phyloP scores from a whole-genome alignment of 1,284 basidiomycete species.

The Tilletia walkeri region DNA sequence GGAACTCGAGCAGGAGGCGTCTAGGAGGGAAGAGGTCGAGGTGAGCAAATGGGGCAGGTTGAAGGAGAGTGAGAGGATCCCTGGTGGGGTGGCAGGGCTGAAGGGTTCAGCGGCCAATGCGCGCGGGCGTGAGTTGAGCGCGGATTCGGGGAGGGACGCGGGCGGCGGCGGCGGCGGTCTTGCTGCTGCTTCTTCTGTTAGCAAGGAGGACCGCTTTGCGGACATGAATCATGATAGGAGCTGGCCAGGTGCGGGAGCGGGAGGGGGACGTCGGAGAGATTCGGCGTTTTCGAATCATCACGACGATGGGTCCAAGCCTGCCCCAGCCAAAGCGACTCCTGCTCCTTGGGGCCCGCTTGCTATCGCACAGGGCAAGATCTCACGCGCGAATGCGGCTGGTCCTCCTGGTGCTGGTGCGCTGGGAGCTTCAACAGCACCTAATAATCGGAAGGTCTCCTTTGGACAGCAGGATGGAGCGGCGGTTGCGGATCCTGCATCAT shows the following conservation, averaged over 20 bases:
- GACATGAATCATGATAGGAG: slow-evolving; percentile 48
- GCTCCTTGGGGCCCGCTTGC: slow-evolving; percentile 8
- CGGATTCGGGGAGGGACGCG: background rate
- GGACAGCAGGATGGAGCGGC: no score
- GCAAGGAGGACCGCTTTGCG: slow-evolving; percentile 50
- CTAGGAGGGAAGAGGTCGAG: slow-evolving; percentile 18
- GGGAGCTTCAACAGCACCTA: background rate
- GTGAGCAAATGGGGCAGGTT: background rate
- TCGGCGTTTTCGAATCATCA: background rate
- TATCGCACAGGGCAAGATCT: slow-evolving; percentile 1
- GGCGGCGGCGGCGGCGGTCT: background rate
- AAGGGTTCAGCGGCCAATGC: background rate
- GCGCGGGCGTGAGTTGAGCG: no score
- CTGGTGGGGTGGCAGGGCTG: background rate
- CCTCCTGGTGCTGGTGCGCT: background rate
- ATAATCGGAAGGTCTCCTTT: no score
- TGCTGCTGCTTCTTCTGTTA: slow-evolving; percentile 26
- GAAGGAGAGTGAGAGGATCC: background rate
- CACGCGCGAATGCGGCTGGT: background rate
- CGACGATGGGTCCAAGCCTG: background rate
- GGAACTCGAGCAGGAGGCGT: slow-evolving; percentile 18
- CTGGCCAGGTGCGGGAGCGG: slow-evolving; percentile 29
- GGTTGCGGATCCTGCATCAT: background rate
- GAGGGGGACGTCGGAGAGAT: background rate
- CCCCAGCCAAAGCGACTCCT: background rate